These are phyloP conservation scores for Aquilaria agallochum DNA, from an alignment of 441 rosid species.

Conservation along the genomic window DNA sequence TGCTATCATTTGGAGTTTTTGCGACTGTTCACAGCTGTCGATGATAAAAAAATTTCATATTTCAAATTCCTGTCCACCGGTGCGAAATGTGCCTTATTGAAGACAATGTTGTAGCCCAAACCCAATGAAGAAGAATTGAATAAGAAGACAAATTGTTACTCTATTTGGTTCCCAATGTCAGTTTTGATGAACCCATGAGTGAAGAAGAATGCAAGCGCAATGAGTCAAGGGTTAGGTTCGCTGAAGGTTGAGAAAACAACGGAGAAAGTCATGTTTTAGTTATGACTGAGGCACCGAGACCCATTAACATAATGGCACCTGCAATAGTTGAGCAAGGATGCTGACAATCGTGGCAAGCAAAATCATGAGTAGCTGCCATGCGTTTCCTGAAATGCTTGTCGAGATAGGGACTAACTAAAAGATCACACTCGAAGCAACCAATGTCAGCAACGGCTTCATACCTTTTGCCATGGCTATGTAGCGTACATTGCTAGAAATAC, in stretches of 20 bases:
- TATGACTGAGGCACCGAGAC: constrained; percentile 85
- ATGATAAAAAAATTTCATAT: too few relatives aligned
- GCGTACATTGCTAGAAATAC: constrained; percentile 30
- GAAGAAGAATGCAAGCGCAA: constrained; percentile 98
- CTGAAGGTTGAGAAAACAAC: constrained; percentile 97
- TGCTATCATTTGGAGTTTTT: too few relatives aligned
- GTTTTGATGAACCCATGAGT: constrained; percentile 95
- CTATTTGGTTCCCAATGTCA: constrained; percentile 89
- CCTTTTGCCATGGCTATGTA: constrained; percentile 81
- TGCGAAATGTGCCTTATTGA: constrained; percentile 86
- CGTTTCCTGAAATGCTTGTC: constrained; percentile 68
- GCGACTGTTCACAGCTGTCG: too few relatives aligned
- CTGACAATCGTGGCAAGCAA: constrained; percentile 95
- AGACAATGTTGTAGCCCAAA: constrained; percentile 86
- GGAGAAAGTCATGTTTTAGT: constrained; percentile 85
- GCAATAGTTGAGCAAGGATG: constrained; percentile 89
- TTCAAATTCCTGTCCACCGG: constrained; percentile 38
- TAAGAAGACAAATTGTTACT: constrained; percentile 80
- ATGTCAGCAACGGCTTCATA: constrained; percentile 77
- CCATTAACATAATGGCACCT: constrained; percentile 89
- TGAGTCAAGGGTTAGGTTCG: constrained; percentile 96
- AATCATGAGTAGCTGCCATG: constrained; percentile 92
- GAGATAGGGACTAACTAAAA: constrained; percentile 93
- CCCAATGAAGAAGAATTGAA: constrained; percentile 88
- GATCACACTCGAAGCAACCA: constrained; percentile 83